Conservation (phyloP, 139 green algal genomes). For the Coelastrella sp. region DNA sequence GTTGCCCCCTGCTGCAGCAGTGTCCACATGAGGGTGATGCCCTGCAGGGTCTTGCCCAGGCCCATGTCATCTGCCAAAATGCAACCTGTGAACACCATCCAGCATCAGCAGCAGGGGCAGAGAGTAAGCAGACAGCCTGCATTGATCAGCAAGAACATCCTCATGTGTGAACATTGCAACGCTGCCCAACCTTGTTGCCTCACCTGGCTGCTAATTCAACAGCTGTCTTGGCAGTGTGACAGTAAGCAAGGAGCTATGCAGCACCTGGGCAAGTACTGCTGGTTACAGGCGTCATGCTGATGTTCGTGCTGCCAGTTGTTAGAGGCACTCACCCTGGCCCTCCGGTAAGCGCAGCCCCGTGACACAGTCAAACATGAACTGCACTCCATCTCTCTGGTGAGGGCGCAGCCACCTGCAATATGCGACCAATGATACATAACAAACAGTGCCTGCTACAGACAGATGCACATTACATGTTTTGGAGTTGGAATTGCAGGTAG, state of each 20-base stretch:
- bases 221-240: background rate
- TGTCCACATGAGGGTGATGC: slow-evolving; percentile 96
- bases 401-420: background rate
- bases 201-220: background rate
- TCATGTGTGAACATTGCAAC: too few relatives aligned
- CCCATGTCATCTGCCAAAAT: slow-evolving; percentile 64
- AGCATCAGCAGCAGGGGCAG: background rate
- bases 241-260: background rate
- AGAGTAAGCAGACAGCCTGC: too few relatives aligned
- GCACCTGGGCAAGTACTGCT: too few relatives aligned
- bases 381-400: slow-evolving; percentile 71
- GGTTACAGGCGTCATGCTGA: background rate
- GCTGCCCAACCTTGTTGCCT: background rate
- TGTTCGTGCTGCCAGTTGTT: background rate
- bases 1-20: slow-evolving; percentile 75
- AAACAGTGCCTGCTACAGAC: background rate
- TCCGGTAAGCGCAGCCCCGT: slow-evolving; percentile 62
- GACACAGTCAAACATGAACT: slow-evolving; percentile 99
- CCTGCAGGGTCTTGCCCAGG: slow-evolving; percentile 90
- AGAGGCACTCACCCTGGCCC: slow-evolving; percentile 11
- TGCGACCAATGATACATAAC: background rate
- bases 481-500: background rate
- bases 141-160: too few relatives aligned
- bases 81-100: slow-evolving; percentile 32
- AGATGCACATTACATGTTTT: too few relatives aligned